Evolutionary conservation across 2,329 filamentous ascomycete species (phyloP), one percentile per base, ranked within the genome.

Genomic region (Bimuria novae-zelandiae): DNA sequence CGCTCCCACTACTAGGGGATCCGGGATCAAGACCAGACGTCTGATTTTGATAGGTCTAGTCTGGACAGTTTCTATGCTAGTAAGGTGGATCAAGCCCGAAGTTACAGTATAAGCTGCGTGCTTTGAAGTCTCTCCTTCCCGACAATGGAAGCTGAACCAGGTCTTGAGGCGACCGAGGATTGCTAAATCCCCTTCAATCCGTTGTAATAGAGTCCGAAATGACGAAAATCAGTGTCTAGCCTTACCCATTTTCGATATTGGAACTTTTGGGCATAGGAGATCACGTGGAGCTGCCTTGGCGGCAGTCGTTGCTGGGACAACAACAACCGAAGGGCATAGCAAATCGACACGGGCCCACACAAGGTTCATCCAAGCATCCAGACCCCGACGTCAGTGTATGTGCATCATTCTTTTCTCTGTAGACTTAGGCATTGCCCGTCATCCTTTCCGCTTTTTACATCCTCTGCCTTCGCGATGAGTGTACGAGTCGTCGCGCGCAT

Each of bases 401-500:
- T 59, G 55, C 54, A 62, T 59, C 64, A 67, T 70, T 71, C 65
- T 67, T 67, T 70, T 61, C 59, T 57, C 51, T 63, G 62, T 63
- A 63, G 57, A 61, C 53, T 55, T 62, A 54, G 60, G 30, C 44
- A 42, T 60, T 67, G 54, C 51, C 58, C 51, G 52, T 49, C 55
- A 57, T 48, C 36, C 51, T 54, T 52, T 52, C 35, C 55, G 54
- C 49, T 54, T 33, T n/a, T 37, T 22, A 43, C 29, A 40, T 52
- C 36, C 36, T 52, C 46, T 36, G 32, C 29, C 40, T 21, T 42
- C 40, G 32, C 57, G 55, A 76, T 77, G 75, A 78, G 85, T 82
- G 90, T 97, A 62, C 84, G 90, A 69, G 92, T 97, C 54, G 90
- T 97, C 60, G 92, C 93, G 54, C 85, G 94, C 62, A 89, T 99